Percentiles rank a stretch among this genome's conserved stretches.
These are phyloP conservation scores for Alnus glutinosa DNA, from an alignment of 306 rosid genomes.

Conservation along the genomic window DNA sequence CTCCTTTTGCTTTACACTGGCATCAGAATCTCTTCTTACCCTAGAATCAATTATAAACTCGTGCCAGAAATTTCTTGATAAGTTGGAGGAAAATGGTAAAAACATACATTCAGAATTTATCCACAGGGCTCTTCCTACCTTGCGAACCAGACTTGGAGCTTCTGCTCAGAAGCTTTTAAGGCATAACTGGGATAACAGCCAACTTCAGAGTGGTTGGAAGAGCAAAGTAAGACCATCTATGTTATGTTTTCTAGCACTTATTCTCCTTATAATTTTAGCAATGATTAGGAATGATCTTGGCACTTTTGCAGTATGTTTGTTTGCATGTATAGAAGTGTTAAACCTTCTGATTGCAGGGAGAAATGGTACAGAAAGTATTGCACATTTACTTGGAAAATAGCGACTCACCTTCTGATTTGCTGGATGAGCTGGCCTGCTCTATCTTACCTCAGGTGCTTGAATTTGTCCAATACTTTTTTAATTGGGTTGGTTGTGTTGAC, in stretches of 20 bases:
- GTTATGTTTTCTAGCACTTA: not conserved
- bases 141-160: constrained; percentile 31
- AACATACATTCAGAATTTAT: constrained; percentile 19
- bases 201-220: constrained; percentile 33
- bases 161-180: constrained; percentile 39
- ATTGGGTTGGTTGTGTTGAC: not conserved
- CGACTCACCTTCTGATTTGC: constrained; percentile 35
- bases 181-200: constrained; percentile 35
- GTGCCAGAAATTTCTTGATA: constrained; percentile 20
- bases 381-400: constrained; percentile 40
- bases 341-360: constrained; percentile 33
- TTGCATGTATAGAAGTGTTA: not conserved
- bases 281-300: not conserved
- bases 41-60: constrained; percentile 34
- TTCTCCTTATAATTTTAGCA: constrained; percentile 4
- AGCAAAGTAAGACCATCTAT: constrained; percentile 26
- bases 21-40: constrained; percentile 41
- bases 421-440: constrained; percentile 32
- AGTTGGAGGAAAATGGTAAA: constrained; percentile 30
- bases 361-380: constrained; percentile 36
- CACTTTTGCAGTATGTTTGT: not conserved
- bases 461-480: not conserved
- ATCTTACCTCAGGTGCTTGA: constrained; percentile 34
- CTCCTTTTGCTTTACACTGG: constrained; percentile 41
- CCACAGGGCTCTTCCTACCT: constrained; percentile 29